Evolutionary conservation across 2,329 filamentous ascomycete genomes (phyloP), one percentile per base, ranked within the genome.

Genomic region (Cercospora sp.): DNA sequence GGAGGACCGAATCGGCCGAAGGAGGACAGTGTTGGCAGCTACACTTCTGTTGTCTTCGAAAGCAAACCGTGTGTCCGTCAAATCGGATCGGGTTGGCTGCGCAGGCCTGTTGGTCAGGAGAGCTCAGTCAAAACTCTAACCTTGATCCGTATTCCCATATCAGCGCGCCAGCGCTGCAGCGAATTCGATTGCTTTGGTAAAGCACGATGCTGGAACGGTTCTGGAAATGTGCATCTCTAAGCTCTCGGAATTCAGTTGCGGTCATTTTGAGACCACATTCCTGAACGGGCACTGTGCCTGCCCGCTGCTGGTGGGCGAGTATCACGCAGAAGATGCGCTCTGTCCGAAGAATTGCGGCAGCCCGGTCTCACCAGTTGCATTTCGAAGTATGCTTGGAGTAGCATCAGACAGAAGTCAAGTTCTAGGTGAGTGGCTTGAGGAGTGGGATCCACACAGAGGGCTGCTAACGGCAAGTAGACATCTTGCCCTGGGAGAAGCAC

Each of bases 211-310:
- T 62, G n/a, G 26, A 28, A 30, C 58, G 21, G 13, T 30, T 62
- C 26, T 21, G 34, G 58, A 59, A 21, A 72, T 71, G 71, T 71
- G 71, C 69, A 66, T 72, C 53, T 26, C 61, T 28, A 60, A 66
- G n/a, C 59, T 68, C 16, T 61, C 62, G 10, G 61, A 70, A 40
- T 66, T 66, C 55, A 45, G 51, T 18, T 72, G 71, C 59, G 69
- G 69, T n/a, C 69, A 72, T 32, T 45, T 62, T 30, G 66, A 70
- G 32, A 58, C 57, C 28, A n/a, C 64, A 24, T 70, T 67, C 66
- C 61, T 65, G 37, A 72, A 71, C 63, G 61, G 65, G 34, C 69
- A 72, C 45, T 72, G 70, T 60, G 30, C 63, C 12, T 72, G 70
- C 60, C 45, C 63, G 10, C 63, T 72, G 21, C 60, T 70, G 13